Percentiles rank a stretch among this genome's conserved stretches.
Conservation (phyloP, 2,329 filamentous ascomycete species). For the Diaporthe australafricana region DNA sequence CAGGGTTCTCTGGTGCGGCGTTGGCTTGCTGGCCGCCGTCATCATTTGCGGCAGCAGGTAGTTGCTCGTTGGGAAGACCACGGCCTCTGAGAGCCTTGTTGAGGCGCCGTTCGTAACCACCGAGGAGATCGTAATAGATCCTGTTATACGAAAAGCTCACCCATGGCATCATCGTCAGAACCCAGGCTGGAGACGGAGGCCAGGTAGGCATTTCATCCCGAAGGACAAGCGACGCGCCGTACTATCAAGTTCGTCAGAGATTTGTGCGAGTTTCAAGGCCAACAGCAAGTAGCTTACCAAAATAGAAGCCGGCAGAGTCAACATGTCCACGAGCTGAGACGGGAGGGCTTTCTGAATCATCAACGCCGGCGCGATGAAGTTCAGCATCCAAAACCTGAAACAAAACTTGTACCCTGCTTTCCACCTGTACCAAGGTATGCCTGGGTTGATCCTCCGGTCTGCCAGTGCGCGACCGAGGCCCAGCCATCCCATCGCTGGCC, state of each 20-base stretch:
- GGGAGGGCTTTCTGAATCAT: constrained; percentile 58
- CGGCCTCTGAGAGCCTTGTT: constrained; percentile 58
- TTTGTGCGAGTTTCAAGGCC: neutral
- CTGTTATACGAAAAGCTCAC: constrained; percentile 54
- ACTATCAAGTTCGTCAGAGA: constrained; percentile 50
- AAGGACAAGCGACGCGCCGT: constrained; percentile 58
- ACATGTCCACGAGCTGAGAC: constrained; percentile 51
- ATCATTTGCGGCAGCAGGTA: constrained; percentile 28
- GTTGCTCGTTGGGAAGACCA: constrained; percentile 41
- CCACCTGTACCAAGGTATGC: constrained; percentile 31
- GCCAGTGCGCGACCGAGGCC: constrained; percentile 37
- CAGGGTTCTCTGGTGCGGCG: constrained; percentile 29
- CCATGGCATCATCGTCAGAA: constrained; percentile 61
- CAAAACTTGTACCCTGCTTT: constrained; percentile 36
- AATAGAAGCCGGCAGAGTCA: constrained; percentile 56
- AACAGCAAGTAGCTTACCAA: constrained; percentile 48
- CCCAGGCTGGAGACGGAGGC: constrained; percentile 65
- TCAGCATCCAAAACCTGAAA: constrained; percentile 49
- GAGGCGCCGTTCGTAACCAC: constrained; percentile 59
- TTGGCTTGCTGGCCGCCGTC: constrained; percentile 32
- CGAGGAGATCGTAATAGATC: constrained; percentile 60
- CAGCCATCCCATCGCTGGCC: constrained; percentile 56
- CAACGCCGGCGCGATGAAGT: constrained; percentile 59
- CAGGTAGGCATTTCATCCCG: constrained; percentile 60
- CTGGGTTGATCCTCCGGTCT: constrained; percentile 28